These are phyloP conservation scores for Malassezia yamatoensis DNA, from an alignment of 1,284 basidiomycete genomes.

Conservation along the genomic window DNA sequence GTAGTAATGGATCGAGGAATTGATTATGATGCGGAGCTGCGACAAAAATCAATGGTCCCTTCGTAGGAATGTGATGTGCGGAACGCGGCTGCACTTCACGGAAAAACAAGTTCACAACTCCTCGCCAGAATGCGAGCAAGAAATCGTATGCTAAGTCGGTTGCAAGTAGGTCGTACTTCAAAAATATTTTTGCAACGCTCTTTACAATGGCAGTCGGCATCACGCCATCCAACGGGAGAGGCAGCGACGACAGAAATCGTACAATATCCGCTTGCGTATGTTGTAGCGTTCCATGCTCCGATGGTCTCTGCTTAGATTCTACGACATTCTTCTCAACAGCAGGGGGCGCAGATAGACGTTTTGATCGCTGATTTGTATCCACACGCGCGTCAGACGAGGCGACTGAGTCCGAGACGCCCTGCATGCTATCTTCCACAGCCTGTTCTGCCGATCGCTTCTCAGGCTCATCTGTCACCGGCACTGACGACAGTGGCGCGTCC, in stretches of 20 bases:
- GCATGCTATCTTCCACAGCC: no score
- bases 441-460: no score
- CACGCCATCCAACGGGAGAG: slow-evolving; percentile 34
- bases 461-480: no score
- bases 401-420: no score
- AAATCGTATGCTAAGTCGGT: slow-evolving; percentile 48
- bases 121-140: slow-evolving; percentile 54
- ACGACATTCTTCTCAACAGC: background rate
- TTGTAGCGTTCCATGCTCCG: background rate
- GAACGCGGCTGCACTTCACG: slow-evolving; percentile 83
- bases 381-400: no score
- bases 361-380: background rate
- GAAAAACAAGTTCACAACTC: slow-evolving; percentile 91
- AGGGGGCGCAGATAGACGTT: background rate
- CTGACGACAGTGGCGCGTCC: no score
- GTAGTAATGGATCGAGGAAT: slow-evolving; percentile 88
- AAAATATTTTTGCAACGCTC: slow-evolving; percentile 27
- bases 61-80: slow-evolving; percentile 78
- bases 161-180: slow-evolving; percentile 33
- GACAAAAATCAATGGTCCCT: slow-evolving; percentile 91
- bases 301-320: background rate
- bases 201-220: slow-evolving; percentile 30
- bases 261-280: slow-evolving; percentile 23
- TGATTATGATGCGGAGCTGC: slow-evolving; percentile 92
- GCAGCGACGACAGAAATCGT: slow-evolving; percentile 30